These are phyloP conservation scores for Stagonosporopsis cucurbitacearum DNA, from an alignment of 2,329 filamentous ascomycete genomes.

Conservation along the genomic window DNA sequence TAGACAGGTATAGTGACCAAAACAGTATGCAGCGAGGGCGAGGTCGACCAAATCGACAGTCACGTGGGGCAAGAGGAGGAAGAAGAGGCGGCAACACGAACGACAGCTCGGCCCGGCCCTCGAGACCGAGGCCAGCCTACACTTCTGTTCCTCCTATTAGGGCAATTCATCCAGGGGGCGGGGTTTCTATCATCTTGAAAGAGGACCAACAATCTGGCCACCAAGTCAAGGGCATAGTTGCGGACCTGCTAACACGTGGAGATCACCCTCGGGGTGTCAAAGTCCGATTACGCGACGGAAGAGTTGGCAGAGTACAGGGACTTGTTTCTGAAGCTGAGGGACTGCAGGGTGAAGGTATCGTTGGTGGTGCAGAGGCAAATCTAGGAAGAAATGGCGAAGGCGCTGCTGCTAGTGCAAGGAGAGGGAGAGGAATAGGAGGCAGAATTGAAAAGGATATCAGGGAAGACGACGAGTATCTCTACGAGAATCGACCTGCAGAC, in stretches of 20 bases:
- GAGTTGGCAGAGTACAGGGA: conserved; percentile 75
- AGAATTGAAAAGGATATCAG: conserved; percentile 38
- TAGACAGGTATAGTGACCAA: not conserved
- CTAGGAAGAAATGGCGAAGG: conserved; percentile 39
- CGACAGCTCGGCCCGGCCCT: conserved; percentile 7
- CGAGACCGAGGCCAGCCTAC: conserved; percentile 16
- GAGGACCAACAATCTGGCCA: conserved; percentile 76
- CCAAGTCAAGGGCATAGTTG: conserved; percentile 71
- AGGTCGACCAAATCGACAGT: conserved; percentile 39
- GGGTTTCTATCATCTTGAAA: conserved; percentile 77
- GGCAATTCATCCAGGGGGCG: conserved; percentile 63
- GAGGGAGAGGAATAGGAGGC: conserved; percentile 20
- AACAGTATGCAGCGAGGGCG: conserved; percentile 26
- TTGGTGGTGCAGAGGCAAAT: conserved; percentile 29
- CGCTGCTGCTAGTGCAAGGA: conserved; percentile 9
- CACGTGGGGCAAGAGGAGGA: conserved; percentile 19
- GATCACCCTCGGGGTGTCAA: conserved; percentile 82
- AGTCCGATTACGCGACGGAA: conserved; percentile 73
- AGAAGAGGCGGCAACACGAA: conserved; percentile 7
- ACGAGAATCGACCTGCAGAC: conserved; percentile 25
- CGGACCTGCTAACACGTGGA: conserved; percentile 72
- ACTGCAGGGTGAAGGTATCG: conserved; percentile 32
- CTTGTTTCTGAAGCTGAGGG: conserved; percentile 51
- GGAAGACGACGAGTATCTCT: conserved; percentile 41
- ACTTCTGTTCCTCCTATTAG: conserved; percentile 31